Base-by-base conservation (phyloP, 2,329 filamentous ascomycete species). In the Colletotrichum tamarilloi region DNA sequence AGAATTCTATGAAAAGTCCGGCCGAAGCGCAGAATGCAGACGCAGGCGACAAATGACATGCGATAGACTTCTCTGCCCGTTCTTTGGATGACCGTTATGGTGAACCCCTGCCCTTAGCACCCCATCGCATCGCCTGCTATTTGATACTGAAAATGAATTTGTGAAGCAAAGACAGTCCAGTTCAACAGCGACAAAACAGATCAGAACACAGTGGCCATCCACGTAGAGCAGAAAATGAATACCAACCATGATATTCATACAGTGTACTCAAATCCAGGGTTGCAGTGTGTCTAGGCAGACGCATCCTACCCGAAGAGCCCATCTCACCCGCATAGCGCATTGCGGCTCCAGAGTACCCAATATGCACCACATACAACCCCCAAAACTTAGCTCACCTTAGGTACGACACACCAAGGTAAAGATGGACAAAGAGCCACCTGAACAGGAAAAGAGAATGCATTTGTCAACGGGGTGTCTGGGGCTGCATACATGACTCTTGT, bases 401-500 rank as follows among this genome's bases (percentile, higher is more conserved):
- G 42, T 22, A 49, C 42, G 19, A 22, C 19, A 49, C 42, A 9
- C 7, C 5, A n/a, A 14, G 60, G 42, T 24, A 32, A 28, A 7
- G 42, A 24, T 32, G 30, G 26, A 53, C 28, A 53, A 49, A 30
- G 28, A 16, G 5, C 16, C 4, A 26, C 11, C 32, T 35, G 32
- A 11, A 35, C 12, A 19, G 30, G 14, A 56, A 16, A n/a, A 42
- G 30, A 24, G 53, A 56, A 28, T 11, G 24, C 53, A 64, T 64
- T 56, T 64, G 62, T 64, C 62, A 64, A 64, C 42, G 49, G n/a
- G 24, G 49, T 22, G 28, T 19, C 42, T n/a, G 42, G n/a, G 46
- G 46, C 42, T 49, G 64, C 57, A 62, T 63, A 67, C 72, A 74
- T 74, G 72, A 74, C 72, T 74, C 72, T 74, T 62, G 62, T 67